Base-by-base conservation (phyloP, 1,284 basidiomycete species). In the Pseudozyma sp. region DNA sequence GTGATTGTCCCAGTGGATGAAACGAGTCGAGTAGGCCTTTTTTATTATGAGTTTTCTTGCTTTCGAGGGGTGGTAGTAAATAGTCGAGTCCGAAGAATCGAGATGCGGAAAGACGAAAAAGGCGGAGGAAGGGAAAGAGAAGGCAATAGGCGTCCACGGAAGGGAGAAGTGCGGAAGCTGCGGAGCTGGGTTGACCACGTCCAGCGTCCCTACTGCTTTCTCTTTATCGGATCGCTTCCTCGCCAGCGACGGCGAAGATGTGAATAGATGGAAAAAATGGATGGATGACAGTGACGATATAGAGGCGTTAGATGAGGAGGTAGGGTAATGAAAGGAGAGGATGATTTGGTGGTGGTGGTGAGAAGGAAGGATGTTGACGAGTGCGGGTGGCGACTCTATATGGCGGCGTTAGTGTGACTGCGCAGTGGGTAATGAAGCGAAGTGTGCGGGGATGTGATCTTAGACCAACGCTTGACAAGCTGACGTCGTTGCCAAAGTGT, bases 161-260 rank as follows among this genome's bases (percentile, higher is more conserved):
- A 47, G 43, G 49, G 47, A 35, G 45, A 21, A 50, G 52, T 25
- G 45, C 19, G 45, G 45, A 25, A 25, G 43, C 43, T 48, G 52
- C 14, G 61, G 55, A 56, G 61, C 54, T 54, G 67, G 67, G 61
- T 70, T 63, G 67, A 70, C 67, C 67, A 70, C 67, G 56, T 70
- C 67, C 67, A 56, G 53, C 67, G 67, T 59, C 49, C 56, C 45
- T 52, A 49, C 48, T 53, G 67, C 57, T 53, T 57, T 56, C 57
- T 52, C 44, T 47, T 48, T 42, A 52, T 49, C 52, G 50, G 42
- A 25, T 44, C 51, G 51, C 39, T 53, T 47, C 54, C 54, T 52
- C 36, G 36, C 54, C 45, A 42, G 48, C 40, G 19, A 57, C n/a
- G 35, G 16, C 21, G 25, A 31, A 47, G 45, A 44, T 13, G 39